phyloP scores from a whole-genome alignment of 371 early-diverging fungal genomes.

The Mucor lusitanicus region DNA sequence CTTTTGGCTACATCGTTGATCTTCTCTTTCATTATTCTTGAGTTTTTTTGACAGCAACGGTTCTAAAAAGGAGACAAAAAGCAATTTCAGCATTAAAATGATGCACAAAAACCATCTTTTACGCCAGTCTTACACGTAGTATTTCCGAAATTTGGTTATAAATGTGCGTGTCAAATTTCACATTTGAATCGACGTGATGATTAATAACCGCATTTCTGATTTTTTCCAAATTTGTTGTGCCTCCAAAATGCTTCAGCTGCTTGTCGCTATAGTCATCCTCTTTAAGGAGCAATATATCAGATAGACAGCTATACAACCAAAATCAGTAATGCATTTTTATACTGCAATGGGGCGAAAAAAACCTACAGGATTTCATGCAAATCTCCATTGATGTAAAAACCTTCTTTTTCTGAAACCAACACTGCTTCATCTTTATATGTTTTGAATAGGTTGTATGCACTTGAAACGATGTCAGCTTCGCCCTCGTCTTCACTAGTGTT shows the following conservation, averaged over 20 bases:
- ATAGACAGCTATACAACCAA: conserved; percentile 19
- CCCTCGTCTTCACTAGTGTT: too few species aligned
- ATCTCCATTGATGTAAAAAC: conserved; percentile 10
- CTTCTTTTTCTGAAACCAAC: conserved; percentile 1
- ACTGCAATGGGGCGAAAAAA: not conserved
- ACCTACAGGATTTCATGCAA: conserved; percentile 12
- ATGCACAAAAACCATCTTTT: conserved; percentile 18
- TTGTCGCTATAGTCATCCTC: conserved; percentile 24
- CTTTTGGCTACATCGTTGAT: conserved; percentile 12
- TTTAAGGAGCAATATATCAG: conserved; percentile 20
- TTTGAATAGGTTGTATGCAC: not conserved
- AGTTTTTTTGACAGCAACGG: conserved; percentile 13
- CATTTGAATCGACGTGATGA: conserved; percentile 15
- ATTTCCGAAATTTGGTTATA: conserved; percentile 19
- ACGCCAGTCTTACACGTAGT: conserved; percentile 19
- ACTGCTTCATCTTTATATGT: conserved; percentile 12
- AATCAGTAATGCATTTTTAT: conserved; percentile 14
- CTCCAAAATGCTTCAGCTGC: conserved; percentile 17
- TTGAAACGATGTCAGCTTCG: too few species aligned
- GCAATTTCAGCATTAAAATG: conserved; percentile 12
- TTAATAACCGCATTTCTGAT: conserved; percentile 5
- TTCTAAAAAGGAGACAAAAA: conserved; percentile 20
- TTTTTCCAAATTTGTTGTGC: conserved; percentile 4
- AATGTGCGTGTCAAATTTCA: conserved; percentile 21
- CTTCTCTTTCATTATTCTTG: conserved; percentile 18